A percentile compares a stretch with the other conserved stretches of the same genome.
Evolutionary conservation across 2,329 filamentous ascomycete species (phyloP).

Genomic region (Colletotrichum liriopes): DNA sequence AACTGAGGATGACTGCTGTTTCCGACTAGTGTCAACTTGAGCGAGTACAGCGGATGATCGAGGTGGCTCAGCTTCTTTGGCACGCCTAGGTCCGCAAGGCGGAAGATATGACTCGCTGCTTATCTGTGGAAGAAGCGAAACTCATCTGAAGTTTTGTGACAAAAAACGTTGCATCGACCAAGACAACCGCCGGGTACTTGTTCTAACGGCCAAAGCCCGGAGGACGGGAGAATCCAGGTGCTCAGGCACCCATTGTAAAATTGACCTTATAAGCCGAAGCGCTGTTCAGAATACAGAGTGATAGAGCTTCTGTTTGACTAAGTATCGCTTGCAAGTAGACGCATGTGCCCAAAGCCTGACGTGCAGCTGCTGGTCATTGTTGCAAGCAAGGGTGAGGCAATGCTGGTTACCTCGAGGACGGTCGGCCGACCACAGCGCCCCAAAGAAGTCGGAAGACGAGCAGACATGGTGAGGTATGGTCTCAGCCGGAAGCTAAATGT

Average conservation of each 20-base stretch:
- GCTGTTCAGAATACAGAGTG: background rate
- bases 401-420: background rate
- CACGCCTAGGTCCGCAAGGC: background rate
- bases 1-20: background rate
- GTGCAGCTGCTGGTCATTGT: background rate
- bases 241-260: slow-evolving; percentile 12
- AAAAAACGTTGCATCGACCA: slow-evolving; percentile 32
- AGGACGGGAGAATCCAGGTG: background rate
- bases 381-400: background rate
- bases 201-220: background rate
- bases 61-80: slow-evolving; percentile 3
- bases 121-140: slow-evolving; percentile 37
- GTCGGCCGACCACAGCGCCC: background rate
- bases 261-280: background rate
- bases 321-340: background rate
- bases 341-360: background rate
- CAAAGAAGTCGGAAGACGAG: background rate
- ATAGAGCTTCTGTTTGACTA: background rate
- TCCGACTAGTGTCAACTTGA: background rate
- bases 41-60: background rate
- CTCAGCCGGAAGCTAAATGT: slow-evolving; percentile 8
- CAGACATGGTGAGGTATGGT: background rate
- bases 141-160: slow-evolving; percentile 39
- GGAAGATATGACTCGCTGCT: slow-evolving; percentile 31
- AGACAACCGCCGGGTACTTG: slow-evolving; percentile 1